Conservation (phyloP, 225 moss, liverwort and hornwort species). For the Ulota crispa region DNA sequence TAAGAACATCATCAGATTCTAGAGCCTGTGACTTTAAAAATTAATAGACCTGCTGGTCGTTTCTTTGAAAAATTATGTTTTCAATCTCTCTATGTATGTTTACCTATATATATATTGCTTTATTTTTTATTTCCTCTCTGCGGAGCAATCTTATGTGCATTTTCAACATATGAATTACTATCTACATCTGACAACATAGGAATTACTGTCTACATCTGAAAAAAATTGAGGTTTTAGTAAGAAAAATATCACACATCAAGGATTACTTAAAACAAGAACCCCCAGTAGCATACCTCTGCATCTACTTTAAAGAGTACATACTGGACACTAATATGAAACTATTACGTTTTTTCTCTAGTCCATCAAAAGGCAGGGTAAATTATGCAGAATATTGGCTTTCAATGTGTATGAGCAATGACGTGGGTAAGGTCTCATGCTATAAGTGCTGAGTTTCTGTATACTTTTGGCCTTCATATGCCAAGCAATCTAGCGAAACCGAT, state of each 20-base stretch:
- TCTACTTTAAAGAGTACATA: neutral
- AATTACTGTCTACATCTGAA: too few relatives aligned
- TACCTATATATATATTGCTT: too few relatives aligned
- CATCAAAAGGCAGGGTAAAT: neutral
- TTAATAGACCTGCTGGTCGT: neutral
- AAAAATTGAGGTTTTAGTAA: neutral
- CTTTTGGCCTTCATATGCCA: neutral
- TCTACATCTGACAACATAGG: neutral
- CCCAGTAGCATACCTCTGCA: neutral
- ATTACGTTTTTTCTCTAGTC: neutral
- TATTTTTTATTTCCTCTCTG: too few relatives aligned
- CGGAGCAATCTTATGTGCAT: neutral
- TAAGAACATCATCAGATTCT: conserved; percentile 17
- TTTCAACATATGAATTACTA: neutral
- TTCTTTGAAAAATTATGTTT: neutral
- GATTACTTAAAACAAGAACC: neutral
- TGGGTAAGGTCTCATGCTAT: neutral
- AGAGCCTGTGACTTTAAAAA: neutral
- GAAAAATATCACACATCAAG: neutral
- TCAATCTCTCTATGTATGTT: too few relatives aligned
- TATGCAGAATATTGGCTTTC: neutral
- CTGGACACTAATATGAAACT: neutral
- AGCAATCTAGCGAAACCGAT: neutral
- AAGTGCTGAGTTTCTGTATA: neutral
- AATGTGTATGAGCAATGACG: neutral